Percentiles rank a stretch among this genome's conserved stretches.
Conservation (phyloP, 805 yeast species). For the Cyberlindnera petersonii region DNA sequence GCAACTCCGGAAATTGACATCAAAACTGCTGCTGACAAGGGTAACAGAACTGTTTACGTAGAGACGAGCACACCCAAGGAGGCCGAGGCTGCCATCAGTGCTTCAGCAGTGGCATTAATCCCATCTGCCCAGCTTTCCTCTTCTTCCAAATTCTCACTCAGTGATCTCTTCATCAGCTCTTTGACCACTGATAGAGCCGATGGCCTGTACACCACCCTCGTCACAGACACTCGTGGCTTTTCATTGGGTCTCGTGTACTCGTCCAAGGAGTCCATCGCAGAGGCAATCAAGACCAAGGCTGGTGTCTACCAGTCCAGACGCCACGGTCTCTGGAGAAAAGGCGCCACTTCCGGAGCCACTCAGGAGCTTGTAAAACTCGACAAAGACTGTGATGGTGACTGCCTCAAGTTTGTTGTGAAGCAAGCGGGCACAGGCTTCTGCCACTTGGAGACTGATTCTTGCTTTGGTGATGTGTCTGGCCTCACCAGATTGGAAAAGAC, state of each 20-base stretch:
- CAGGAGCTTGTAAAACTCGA: constrained; percentile 67
- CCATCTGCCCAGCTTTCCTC: constrained; percentile 16
- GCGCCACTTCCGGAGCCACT: constrained; percentile 94
- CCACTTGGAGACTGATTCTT: constrained; percentile 75
- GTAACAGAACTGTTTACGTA: constrained; percentile 18
- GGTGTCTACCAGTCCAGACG: constrained; percentile 95
- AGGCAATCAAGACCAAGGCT: constrained; percentile 72
- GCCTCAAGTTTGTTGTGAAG: constrained; percentile 79
- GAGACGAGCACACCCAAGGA: constrained; percentile 13
- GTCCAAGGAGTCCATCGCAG: constrained; percentile 71
- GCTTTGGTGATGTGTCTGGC: constrained; percentile 75
- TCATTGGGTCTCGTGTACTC: constrained; percentile 91
- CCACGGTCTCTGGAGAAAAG: constrained; percentile 94
- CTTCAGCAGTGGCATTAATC: constrained; percentile 26
- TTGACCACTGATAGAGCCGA: constrained; percentile 81
- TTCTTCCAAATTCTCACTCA: constrained; percentile 31
- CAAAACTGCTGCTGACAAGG: constrained; percentile 17
- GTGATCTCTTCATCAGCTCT: constrained; percentile 45
- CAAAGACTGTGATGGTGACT: constrained; percentile 90
- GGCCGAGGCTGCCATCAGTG: constrained; percentile 21
- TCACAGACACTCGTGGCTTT: constrained; percentile 62
- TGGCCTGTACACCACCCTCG: constrained; percentile 80
- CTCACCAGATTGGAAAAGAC: constrained; percentile 64
- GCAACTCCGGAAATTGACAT: constrained; percentile 21
- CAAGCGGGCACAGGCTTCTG: constrained; percentile 91